Conservation (phyloP, 768 basidiomycete species). For the Kwoniella newhampshirensis region DNA sequence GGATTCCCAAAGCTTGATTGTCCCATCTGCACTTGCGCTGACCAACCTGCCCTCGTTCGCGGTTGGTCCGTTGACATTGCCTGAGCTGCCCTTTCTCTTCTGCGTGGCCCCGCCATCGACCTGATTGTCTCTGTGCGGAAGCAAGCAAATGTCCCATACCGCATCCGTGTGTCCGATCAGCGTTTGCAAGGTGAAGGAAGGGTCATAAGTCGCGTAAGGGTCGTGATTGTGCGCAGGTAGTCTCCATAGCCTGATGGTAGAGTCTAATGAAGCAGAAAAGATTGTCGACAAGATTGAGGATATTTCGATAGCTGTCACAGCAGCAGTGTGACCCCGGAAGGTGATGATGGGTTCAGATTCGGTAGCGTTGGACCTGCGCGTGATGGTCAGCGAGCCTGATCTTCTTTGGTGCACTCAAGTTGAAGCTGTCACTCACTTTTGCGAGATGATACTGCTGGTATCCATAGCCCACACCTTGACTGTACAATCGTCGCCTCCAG, state of each 20-base stretch:
- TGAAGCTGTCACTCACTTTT: slow-evolving; percentile 63
- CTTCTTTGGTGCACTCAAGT: neutral
- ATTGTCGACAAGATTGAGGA: slow-evolving; percentile 64
- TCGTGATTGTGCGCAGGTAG: slow-evolving; percentile 73
- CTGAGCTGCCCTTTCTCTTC: slow-evolving; percentile 78
- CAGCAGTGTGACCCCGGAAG: slow-evolving; percentile 85
- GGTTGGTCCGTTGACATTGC: slow-evolving; percentile 63
- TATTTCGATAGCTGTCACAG: slow-evolving; percentile 76
- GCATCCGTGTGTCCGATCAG: slow-evolving; percentile 92
- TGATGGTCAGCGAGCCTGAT: neutral
- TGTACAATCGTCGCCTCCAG: slow-evolving; percentile 90
- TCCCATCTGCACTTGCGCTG: slow-evolving; percentile 85
- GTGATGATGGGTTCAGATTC: slow-evolving; percentile 93
- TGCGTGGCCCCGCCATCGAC: slow-evolving; percentile 44
- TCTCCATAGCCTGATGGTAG: slow-evolving; percentile 88
- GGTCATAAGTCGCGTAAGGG: slow-evolving; percentile 88
- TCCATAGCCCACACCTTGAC: slow-evolving; percentile 96
- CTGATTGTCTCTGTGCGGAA: slow-evolving; percentile 55
- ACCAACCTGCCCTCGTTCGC: slow-evolving; percentile 67
- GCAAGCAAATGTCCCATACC: slow-evolving; percentile 89
- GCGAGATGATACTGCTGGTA: slow-evolving; percentile 68
- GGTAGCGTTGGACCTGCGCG: slow-evolving; percentile 14
- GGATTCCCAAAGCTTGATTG: slow-evolving; percentile 94
- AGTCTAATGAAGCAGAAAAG: slow-evolving; percentile 90
- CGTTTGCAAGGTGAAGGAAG: slow-evolving; percentile 70